Conservation (phyloP, 2,329 filamentous ascomycete species). For the Aspergillus sp. region DNA sequence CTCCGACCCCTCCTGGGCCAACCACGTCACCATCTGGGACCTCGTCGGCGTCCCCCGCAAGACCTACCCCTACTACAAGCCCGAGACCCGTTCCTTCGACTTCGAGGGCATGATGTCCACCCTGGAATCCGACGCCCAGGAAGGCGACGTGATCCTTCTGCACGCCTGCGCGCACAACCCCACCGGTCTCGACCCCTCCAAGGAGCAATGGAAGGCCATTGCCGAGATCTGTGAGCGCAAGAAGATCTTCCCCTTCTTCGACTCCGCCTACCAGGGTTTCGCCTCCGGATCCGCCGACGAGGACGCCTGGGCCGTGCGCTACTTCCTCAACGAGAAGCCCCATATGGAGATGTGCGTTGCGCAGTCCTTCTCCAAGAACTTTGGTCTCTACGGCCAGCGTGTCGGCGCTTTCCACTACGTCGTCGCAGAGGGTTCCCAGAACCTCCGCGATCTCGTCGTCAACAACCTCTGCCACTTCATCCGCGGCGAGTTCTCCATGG, state of each 20-base stretch:
- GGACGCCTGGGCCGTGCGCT: conserved; percentile 84
- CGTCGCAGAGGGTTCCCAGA: conserved; percentile 32
- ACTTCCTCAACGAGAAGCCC: conserved; percentile 75
- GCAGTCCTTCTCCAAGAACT: conserved; percentile 64
- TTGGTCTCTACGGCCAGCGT: conserved; percentile 91
- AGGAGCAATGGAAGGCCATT: conserved; percentile 90
- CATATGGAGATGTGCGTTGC: conserved; percentile 70
- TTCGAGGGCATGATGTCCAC: conserved; percentile 69
- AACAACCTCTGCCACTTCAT: conserved; percentile 45
- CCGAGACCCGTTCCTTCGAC: conserved; percentile 50
- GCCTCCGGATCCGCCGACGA: conserved; percentile 83
- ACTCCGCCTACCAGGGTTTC: conserved; percentile 96
- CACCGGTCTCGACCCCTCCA: conserved; percentile 89
- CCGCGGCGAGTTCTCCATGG: conserved; percentile 45
- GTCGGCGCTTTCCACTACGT: conserved; percentile 83
- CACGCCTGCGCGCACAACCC: conserved; percentile 98
- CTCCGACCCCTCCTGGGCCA: conserved; percentile 94
- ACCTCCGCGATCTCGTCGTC: conserved; percentile 35
- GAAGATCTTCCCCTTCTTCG: conserved; percentile 95
- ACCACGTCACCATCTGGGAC: conserved; percentile 92
- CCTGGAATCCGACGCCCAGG: conserved; percentile 79
- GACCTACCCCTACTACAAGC: conserved; percentile 90
- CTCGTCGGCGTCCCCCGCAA: conserved; percentile 73
- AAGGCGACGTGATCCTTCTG: conserved; percentile 81
- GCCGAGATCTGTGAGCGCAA: conserved; percentile 75